These are phyloP conservation scores for Arthrobotrys entomopaga DNA, from an alignment of 2,329 filamentous ascomycete species.

Conservation along the genomic window DNA sequence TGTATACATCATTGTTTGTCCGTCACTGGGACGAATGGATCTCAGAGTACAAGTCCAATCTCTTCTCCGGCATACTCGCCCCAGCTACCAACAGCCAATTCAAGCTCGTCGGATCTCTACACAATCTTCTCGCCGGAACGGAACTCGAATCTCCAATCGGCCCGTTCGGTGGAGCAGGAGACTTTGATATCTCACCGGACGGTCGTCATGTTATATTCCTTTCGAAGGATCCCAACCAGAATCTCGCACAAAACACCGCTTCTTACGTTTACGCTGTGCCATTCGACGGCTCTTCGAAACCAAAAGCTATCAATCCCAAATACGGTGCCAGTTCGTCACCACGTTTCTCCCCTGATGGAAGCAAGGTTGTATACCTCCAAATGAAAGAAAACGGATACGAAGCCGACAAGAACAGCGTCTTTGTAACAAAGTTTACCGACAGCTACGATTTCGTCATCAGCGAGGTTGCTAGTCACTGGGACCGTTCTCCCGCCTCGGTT, in stretches of 20 bases:
- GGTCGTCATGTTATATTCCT: constrained; percentile 75
- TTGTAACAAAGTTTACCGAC: constrained; percentile 59
- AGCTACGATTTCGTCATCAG: constrained; percentile 62
- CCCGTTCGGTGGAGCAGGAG: constrained; percentile 80
- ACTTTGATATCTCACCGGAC: constrained; percentile 77
- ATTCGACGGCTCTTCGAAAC: constrained; percentile 61
- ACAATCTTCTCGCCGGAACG: constrained; percentile 73
- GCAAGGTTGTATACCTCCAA: constrained; percentile 77
- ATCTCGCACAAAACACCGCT: constrained; percentile 80
- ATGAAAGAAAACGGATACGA: constrained; percentile 84
- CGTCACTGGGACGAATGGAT: constrained; percentile 86
- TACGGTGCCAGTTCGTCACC: constrained; percentile 62
- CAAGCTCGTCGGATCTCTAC: constrained; percentile 61
- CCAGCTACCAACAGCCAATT: constrained; percentile 59
- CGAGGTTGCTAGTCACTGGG: constrained; percentile 64
- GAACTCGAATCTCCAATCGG: constrained; percentile 74
- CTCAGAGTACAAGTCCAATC: constrained; percentile 73
- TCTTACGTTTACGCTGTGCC: constrained; percentile 75
- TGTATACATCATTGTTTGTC: constrained; percentile 80
- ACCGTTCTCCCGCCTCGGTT: constrained; percentile 67
- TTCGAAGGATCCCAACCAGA: constrained; percentile 76
- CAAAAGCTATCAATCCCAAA: constrained; percentile 59
- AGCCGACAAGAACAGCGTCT: constrained; percentile 72
- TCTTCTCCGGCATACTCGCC: constrained; percentile 76
- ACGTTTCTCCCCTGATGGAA: constrained; percentile 77